Conservation (phyloP, 116 monocot genomes). For the Thalassia testudinum region DNA sequence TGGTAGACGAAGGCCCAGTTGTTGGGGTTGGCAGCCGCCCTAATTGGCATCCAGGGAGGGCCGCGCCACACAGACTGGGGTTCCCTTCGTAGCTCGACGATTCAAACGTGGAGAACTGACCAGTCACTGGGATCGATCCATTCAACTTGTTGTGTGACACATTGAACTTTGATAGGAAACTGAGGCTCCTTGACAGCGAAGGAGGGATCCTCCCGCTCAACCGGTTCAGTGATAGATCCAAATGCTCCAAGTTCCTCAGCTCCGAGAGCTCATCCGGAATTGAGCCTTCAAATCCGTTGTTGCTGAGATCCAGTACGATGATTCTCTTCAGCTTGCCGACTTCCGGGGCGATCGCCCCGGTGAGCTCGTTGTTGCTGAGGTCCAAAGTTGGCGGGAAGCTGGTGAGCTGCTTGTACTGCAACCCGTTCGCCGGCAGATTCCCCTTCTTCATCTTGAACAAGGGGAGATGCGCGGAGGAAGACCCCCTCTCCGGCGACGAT, state of each 20-base stretch:
- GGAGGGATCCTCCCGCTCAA: constrained; percentile 35
- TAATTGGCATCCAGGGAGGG: too few relatives aligned
- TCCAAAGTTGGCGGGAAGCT: constrained; percentile 42
- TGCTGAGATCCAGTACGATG: constrained; percentile 25
- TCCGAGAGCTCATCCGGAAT: constrained; percentile 31
- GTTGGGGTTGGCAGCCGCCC: too few relatives aligned
- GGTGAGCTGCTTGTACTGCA: constrained; percentile 38
- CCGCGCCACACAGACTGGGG: constrained; percentile 23
- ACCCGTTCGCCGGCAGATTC: constrained; percentile 16
- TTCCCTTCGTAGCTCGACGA: constrained; percentile 25
- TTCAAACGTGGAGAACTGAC: constrained; percentile 44
- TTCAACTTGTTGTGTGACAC: constrained; percentile 38
- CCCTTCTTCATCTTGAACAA: constrained; percentile 36
- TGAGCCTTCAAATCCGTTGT: constrained; percentile 23
- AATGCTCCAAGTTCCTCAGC: constrained; percentile 25
- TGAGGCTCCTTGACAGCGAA: constrained; percentile 27
- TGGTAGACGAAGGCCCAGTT: too few relatives aligned
- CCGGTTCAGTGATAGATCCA: constrained; percentile 42
- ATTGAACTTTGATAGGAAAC: constrained; percentile 33
- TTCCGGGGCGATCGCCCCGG: constrained; percentile 23
- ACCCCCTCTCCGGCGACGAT: constrained; percentile 12
- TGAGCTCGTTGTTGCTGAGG: constrained; percentile 28
- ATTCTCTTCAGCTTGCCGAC: constrained; percentile 23
- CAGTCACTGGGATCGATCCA: constrained; percentile 25
- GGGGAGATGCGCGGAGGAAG: constrained; percentile 14